Evolutionary conservation across 306 rosid genomes (phyloP), one percentile per base, ranked within the genome.

Genomic region (Malus sylvestris): DNA sequence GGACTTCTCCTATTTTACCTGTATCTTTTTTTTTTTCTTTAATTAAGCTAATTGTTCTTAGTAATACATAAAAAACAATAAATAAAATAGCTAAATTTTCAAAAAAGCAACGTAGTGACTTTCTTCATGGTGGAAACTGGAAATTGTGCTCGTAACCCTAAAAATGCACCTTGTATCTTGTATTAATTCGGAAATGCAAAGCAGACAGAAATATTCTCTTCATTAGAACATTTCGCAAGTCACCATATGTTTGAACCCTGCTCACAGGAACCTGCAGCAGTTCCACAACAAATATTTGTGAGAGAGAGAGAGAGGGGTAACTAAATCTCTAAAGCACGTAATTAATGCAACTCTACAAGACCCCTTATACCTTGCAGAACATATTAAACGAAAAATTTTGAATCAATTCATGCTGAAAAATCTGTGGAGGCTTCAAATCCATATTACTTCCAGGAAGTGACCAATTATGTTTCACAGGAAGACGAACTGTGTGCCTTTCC

Each of bases 151-250:
- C 10, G 51, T 55, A 58, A 80, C 73, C 61, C 64, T 70, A 67
- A 33, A 59, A 79, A n/a, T 75, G 44, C 84, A 95, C 99, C 97
- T 95, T 95, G 84, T 95, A 95, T 92, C 99, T 84, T 68, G 99
- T 90, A 85, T 92, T 95, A 74, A 95, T 92, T 73, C 99, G 96
- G 68, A 95, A 95, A 88, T 95, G 99, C 91, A 95, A 84, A 67
- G 97, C 97, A 52, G 99, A 95, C 62, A 95, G 87, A 88, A 95
- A 95, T 87, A 95, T 95, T 85, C 99, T 89, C 87, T 95, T 95
- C 99, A 95, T 95, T 81, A 95, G 87, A 83, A 95, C 99, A 77
- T 88, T 85, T 20, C 97, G 93, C 91, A 95, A 83, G 80, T 95
- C 97, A 74, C 92, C 85, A 81, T 85, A 95, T 59, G 99, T 92